Percentiles rank a stretch among this genome's conserved stretches.
Evolutionary conservation across 1,284 basidiomycete genomes (phyloP).

Genomic region (Leccinum cinnamomeum): DNA sequence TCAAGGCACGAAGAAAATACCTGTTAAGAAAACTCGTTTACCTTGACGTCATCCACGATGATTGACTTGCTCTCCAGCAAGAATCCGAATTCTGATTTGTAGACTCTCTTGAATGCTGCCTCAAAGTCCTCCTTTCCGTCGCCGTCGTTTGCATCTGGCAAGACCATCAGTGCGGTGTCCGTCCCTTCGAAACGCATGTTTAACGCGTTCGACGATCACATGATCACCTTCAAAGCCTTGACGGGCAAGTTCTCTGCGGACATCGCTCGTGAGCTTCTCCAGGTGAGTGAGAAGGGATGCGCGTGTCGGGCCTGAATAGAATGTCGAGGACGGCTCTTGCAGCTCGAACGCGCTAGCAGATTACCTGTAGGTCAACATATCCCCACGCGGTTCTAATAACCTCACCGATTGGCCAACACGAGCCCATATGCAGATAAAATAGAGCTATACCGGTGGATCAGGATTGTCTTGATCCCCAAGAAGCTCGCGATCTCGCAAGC

Average conservation of each 20-base stretch:
- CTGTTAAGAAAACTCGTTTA: conserved; percentile 27
- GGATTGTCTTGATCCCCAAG: conserved; percentile 68
- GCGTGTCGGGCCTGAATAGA: conserved; percentile 60
- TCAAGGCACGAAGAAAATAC: neutral
- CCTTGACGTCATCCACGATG: conserved; percentile 92
- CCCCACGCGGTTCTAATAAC: neutral
- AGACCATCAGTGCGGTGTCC: conserved; percentile 89
- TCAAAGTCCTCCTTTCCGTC: conserved; percentile 74
- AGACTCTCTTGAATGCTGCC: conserved; percentile 72
- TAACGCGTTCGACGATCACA: conserved; percentile 74
- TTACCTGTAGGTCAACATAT: conserved; percentile 1
- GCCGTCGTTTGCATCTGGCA: conserved; percentile 54
- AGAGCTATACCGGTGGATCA: conserved; percentile 75
- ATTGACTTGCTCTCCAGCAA: conserved; percentile 75
- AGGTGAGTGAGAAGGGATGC: conserved; percentile 60
- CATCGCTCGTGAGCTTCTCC: conserved; percentile 65
- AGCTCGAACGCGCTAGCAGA: conserved; percentile 71
- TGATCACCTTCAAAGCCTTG: conserved; percentile 81
- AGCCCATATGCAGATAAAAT: conserved; percentile 81
- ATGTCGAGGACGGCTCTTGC: conserved; percentile 84
- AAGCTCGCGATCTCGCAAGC: conserved; percentile 72
- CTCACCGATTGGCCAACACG: conserved; percentile 75
- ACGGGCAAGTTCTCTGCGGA: conserved; percentile 60
- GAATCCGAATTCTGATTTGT: conserved; percentile 91
- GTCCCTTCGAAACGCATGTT: conserved; percentile 94